Evolutionary conservation across 129 eudicot genomes (phyloP).

Genomic region (Tanacetum coccineum): DNA sequence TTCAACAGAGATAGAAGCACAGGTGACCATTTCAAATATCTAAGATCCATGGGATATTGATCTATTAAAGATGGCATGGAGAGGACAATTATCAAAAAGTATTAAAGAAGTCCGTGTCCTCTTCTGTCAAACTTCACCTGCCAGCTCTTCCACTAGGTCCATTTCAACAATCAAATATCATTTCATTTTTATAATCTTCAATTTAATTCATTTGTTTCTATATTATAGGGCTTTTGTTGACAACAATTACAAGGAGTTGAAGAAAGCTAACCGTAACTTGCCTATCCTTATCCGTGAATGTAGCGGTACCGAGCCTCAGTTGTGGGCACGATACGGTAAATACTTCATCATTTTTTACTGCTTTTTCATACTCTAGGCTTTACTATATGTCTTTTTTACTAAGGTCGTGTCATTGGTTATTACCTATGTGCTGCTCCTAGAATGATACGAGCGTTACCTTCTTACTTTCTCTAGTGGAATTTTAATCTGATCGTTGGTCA

Average conservation of each 20-base stretch:
- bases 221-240: constrained; percentile 58
- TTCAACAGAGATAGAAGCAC: too few species aligned
- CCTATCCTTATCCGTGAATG: constrained; percentile 89
- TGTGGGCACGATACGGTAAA: constrained; percentile 92
- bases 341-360: too few species aligned
- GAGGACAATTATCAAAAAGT: constrained; percentile 56
- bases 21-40: too few species aligned
- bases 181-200: neutral
- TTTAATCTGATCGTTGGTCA: too few species aligned
- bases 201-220: neutral
- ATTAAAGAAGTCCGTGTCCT: constrained; percentile 84
- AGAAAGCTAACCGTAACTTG: constrained; percentile 73
- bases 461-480: too few species aligned
- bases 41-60: too few species aligned
- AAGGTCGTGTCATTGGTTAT: too few species aligned
- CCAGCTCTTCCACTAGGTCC: constrained; percentile 76
- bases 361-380: too few species aligned
- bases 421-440: too few species aligned
- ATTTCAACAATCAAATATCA: neutral
- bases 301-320: constrained; percentile 78
- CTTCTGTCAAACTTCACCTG: constrained; percentile 78
- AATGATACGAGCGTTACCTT: too few species aligned
- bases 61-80: constrained; percentile 61
- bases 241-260: constrained; percentile 84
- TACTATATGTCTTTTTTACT: too few species aligned